These are phyloP conservation scores for Apiospora koreana DNA, from an alignment of 2,329 filamentous ascomycete genomes.

Conservation along the genomic window DNA sequence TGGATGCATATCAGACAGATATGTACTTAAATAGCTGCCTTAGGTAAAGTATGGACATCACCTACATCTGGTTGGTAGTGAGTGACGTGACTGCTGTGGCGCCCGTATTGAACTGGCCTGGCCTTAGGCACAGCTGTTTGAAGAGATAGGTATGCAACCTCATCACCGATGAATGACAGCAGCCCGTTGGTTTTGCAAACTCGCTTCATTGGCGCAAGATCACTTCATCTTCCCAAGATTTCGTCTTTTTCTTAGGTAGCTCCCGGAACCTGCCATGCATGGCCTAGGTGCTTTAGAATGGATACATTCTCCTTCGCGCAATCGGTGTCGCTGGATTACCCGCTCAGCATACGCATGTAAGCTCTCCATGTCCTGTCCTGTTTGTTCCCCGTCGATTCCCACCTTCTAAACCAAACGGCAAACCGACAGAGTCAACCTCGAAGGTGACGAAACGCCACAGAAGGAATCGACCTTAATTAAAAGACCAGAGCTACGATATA, in stretches of 20 bases:
- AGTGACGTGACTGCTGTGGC: slow-evolving; percentile 4
- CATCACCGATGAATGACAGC: neutral
- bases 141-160: neutral
- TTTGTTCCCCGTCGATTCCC: neutral
- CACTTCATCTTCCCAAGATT: neutral
- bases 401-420: neutral
- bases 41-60: too few relatives aligned
- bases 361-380: slow-evolving; percentile 28
- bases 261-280: neutral
- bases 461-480: slow-evolving; percentile 78
- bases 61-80: neutral
- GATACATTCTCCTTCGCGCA: slow-evolving; percentile 95
- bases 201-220: neutral
- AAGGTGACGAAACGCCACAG: slow-evolving; percentile 75
- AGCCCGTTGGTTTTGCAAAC: neutral
- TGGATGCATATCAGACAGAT: neutral
- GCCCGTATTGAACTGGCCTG: neutral
- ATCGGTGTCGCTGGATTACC: slow-evolving; percentile 79
- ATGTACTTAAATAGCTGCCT: neutral
- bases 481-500: slow-evolving; percentile 77
- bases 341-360: slow-evolving; percentile 67
- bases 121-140: neutral
- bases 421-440: slow-evolving; percentile 49
- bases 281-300: slow-evolving; percentile 51
- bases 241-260: neutral